These are phyloP conservation scores for Lolium rigidum DNA, from an alignment of 176 grass and related monocot genomes.

Conservation along the genomic window DNA sequence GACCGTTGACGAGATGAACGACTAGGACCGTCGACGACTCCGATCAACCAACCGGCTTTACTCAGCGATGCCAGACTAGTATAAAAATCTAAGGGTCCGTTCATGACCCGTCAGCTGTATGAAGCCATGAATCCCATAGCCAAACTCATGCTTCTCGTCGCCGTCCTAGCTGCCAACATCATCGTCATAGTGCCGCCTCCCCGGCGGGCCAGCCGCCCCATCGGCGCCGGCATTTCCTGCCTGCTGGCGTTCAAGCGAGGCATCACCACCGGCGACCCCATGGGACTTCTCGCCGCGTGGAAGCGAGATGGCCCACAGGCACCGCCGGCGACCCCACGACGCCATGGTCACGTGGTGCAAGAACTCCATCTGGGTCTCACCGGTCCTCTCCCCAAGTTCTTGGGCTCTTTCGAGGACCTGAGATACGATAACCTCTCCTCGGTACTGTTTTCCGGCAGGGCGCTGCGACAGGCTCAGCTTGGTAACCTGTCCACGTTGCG, in stretches of 20 bases:
- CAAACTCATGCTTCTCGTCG: neutral
- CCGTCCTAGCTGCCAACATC: neutral
- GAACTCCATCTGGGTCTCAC: neutral
- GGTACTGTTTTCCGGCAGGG: neutral
- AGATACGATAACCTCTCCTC: conserved; percentile 8
- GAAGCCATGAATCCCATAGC: neutral
- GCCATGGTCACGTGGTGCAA: neutral
- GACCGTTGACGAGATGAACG: neutral
- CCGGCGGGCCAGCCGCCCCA: neutral
- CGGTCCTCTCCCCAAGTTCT: neutral
- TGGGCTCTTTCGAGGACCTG: neutral
- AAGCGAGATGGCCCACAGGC: neutral
- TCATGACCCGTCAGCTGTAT: neutral
- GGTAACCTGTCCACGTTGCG: conserved; percentile 22
- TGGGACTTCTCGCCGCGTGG: neutral
- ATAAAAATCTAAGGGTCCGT: neutral
- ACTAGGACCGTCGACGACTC: neutral
- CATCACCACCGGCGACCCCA: neutral
- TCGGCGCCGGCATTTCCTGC: neutral
- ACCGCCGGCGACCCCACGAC: neutral
- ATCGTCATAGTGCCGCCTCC: neutral
- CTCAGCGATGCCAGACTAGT: neutral
- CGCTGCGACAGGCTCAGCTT: neutral
- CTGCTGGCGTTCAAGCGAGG: neutral
- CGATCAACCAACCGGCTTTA: neutral